Evolutionary conservation across 2,329 filamentous ascomycete species (phyloP), one percentile per base, ranked within the genome.

Genomic region (Sporothrix pseudoabietina): DNA sequence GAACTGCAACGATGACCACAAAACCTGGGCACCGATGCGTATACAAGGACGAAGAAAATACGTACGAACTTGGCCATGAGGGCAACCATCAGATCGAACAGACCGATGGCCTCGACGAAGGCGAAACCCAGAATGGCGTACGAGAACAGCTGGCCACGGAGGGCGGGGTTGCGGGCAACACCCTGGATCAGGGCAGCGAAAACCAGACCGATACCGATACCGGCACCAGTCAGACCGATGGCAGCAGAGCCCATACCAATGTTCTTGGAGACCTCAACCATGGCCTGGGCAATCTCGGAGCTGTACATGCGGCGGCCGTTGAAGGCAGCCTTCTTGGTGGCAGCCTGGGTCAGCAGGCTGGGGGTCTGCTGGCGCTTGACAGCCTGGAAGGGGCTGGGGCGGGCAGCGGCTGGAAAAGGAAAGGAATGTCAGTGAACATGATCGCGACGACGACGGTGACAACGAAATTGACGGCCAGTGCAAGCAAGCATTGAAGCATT

Each of bases 181-280:
- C 90, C 90, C 86, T 92, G 91, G 83, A 97, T 89, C 83, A 97
- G 92, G 82, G 92, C 91, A 83, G 92, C 93, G 90, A 97, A 97
- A 83, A 97, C 93, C 83, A 95, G 90, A 89, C 93, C 93, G 86
- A 96, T 97, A 93, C 93, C 93, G 85, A 96, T 93, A 94, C 93
- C 92, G 83, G 92, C 92, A 91, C 92, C 92, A 83, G 92, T 93
- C 82, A 97, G 92, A 92, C 93, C 93, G 83, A 97, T 94, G 87
- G 93, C 93, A 82, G 93, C 93, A 80, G 90, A 87, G 85, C 92
- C 92, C 92, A 94, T 94, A 89, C 92, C 92, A 82, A 94, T 84
- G 91, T 94, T 94, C 90, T 94, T 92, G 85, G 92, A 94, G 86
- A 93, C 92, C 89, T 94, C 91, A 84, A 94, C 92, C 87, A 94